phyloP scores from a whole-genome alignment of 2,329 filamentous ascomycete genomes.

The Colletotrichum gloeosporioides region DNA sequence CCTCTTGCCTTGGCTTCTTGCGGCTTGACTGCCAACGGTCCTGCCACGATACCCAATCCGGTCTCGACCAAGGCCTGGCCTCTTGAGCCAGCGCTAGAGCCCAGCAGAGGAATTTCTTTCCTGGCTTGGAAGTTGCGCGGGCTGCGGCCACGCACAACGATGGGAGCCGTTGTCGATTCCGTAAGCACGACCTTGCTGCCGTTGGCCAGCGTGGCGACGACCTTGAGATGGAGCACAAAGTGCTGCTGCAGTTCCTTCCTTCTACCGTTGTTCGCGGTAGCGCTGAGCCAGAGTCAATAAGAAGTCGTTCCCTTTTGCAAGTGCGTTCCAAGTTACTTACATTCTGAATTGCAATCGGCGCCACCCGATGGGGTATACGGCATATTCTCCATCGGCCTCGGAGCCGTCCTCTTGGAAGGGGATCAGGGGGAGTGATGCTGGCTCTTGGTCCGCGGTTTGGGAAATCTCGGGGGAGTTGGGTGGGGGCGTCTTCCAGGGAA shows the following conservation, averaged over 20 bases:
- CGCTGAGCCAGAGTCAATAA: constrained; percentile 51
- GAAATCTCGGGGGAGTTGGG: constrained; percentile 74
- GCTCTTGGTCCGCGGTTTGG: constrained; percentile 80
- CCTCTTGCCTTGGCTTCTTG: constrained; percentile 58
- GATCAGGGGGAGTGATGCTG: constrained; percentile 78
- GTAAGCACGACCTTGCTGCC: constrained; percentile 82
- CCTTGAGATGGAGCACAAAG: constrained; percentile 88
- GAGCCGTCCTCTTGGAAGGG: constrained; percentile 67
- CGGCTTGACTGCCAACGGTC: constrained; percentile 59
- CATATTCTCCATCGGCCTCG: constrained; percentile 77
- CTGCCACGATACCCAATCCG: constrained; percentile 64
- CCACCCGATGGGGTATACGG: constrained; percentile 93
- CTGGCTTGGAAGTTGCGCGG: constrained; percentile 93
- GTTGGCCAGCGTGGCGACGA: constrained; percentile 82
- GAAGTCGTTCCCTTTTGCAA: neutral
- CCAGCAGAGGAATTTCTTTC: constrained; percentile 88
- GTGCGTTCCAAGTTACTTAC: constrained; percentile 42
- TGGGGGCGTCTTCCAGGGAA: constrained; percentile 96
- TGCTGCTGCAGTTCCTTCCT: constrained; percentile 96
- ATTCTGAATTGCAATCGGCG: constrained; percentile 91
- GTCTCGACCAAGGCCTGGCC: constrained; percentile 76
- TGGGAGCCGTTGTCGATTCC: constrained; percentile 85
- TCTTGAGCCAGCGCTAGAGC: constrained; percentile 76
- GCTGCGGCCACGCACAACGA: constrained; percentile 92
- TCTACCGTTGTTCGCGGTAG: constrained; percentile 94